Percentiles rank a stretch among this genome's conserved stretches.
phyloP scores from a whole-genome alignment of 2,329 filamentous ascomycete species.

The Mycosphaerella sp. region DNA sequence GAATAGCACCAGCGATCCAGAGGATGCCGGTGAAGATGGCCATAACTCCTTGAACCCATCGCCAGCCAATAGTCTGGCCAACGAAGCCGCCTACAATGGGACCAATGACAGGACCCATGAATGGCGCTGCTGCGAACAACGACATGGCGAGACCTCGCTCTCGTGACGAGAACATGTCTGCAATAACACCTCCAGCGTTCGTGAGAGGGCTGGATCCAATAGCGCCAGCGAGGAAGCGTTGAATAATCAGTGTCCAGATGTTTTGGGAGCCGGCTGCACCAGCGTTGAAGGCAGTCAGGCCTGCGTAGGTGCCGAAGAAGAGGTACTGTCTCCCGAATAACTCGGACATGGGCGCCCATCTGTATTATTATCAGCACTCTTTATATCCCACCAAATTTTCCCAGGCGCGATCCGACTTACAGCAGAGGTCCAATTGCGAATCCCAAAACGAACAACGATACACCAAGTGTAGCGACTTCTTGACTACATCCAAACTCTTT shows the following conservation, averaged over 20 bases:
- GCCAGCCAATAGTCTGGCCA: conserved; percentile 57
- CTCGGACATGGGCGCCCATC: conserved; percentile 57
- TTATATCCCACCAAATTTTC: too few species aligned
- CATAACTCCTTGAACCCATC: conserved; percentile 61
- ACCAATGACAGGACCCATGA: conserved; percentile 52
- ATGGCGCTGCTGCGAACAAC: conserved; percentile 61
- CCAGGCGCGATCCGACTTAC: conserved; percentile 1
- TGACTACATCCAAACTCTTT: conserved; percentile 48
- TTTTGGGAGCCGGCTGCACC: conserved; percentile 41
- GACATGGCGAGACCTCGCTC: conserved; percentile 50
- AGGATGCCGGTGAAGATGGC: conserved; percentile 58
- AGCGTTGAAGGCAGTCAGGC: conserved; percentile 39
- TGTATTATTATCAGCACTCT: too few species aligned
- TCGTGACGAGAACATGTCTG: conserved; percentile 41
- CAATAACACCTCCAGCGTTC: conserved; percentile 44
- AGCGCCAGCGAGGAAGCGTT: conserved; percentile 43
- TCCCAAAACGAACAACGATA: conserved; percentile 59
- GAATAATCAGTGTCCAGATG: conserved; percentile 41
- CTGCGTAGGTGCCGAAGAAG: conserved; percentile 35
- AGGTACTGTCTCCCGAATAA: conserved; percentile 47
- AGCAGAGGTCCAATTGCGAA: conserved; percentile 50
- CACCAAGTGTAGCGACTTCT: conserved; percentile 54
- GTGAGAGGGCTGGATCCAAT: conserved; percentile 42
- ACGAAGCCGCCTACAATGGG: conserved; percentile 63
- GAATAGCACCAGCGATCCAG: conserved; percentile 49